Evolutionary conservation across 345 rosid species (phyloP).

Genomic region (Arabis alpina): DNA sequence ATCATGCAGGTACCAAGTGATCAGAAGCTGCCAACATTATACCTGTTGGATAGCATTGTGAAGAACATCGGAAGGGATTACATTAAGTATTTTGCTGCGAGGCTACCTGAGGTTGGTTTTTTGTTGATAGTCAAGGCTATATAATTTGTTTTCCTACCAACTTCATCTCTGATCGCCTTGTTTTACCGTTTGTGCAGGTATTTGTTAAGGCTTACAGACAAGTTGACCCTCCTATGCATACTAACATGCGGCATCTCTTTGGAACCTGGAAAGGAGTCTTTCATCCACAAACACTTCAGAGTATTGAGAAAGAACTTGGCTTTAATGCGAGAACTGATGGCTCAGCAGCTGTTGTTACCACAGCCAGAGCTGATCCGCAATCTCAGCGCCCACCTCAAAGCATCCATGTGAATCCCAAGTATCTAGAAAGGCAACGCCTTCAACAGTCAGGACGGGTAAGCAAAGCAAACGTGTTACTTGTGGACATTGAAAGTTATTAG

Average conservation of each 20-base stretch:
- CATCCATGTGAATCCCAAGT: conserved; percentile 98
- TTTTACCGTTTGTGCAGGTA: conserved; percentile 53
- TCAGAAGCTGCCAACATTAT: conserved; percentile 96
- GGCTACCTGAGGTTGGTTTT: conserved; percentile 81
- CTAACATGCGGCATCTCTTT: conserved; percentile 95
- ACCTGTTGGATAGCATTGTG: conserved; percentile 98
- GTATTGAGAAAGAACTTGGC: conserved; percentile 91
- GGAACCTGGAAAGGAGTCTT: conserved; percentile 99
- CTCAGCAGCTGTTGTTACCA: conserved; percentile 59
- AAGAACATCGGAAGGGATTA: conserved; percentile 96
- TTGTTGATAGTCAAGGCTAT: conserved; percentile 31
- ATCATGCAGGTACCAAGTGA: conserved; percentile 96
- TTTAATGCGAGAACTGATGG: conserved; percentile 69
- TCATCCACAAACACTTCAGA: conserved; percentile 74
- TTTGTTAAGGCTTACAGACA: conserved; percentile 89
- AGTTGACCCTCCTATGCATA: conserved; percentile 76
- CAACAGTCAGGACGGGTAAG: conserved; percentile 87
- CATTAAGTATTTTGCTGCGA: conserved; percentile 80
- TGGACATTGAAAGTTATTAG: conserved; percentile 10
- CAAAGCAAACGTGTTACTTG: conserved; percentile 23
- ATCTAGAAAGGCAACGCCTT: conserved; percentile 89
- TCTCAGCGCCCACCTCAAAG: conserved; percentile 80
- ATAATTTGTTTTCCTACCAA: background rate
- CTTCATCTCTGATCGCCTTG: conserved; percentile 18
- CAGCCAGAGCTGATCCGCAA: conserved; percentile 68